Base-by-base conservation (phyloP, 139 green algal genomes). In the Micractinium conductrix region DNA sequence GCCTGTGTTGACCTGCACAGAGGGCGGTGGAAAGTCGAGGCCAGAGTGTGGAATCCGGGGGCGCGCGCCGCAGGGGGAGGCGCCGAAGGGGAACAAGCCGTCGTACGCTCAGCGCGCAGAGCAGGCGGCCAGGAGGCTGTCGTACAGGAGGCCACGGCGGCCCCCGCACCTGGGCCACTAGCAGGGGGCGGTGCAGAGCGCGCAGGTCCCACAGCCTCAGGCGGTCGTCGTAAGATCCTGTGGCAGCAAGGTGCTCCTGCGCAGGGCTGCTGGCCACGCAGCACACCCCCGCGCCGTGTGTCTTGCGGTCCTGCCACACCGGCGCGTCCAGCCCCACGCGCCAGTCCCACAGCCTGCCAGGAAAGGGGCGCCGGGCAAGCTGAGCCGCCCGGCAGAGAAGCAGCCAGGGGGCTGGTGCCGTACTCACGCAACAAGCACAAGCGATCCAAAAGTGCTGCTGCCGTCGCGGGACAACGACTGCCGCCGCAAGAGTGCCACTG, bases 171-270 rank as follows among this genome's bases (percentile, higher is more conserved):
- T 87, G 50, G 6, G 91, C 86, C 65, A 37, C 7, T 10, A 65
- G 35, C 37, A 96, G 1, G 0, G 94, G 94, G 43, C 60, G 43
- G 0, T 65, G 17, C 3, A 75, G 53, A 8, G 68, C 86, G 0
- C 94, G 85, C 30, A 90, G 45, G 79, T 98, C 95, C 95, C 95
- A 98, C 43, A 97, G 43, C 37, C 96, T 62, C n/a, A 94, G 79
- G 10, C 74, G 4, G 76, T 98, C 96, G 74, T 98, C 96, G 71
- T 98, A 98, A 67, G 89, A 94, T 43, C 96, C 96, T 1, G 95
- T 98, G 24, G 86, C 88, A 12, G 96, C 43, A 33, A 94, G 21
- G 85, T 96, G 87, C 40, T 90, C 69, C 4, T 76, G 21, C 10
- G 45, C 26, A 1, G 89, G 87, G n/a, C 84, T 92, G 84, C 80